Evolutionary conservation across 2,329 filamentous ascomycete species (phyloP).

Genomic region (Cladophialophora carrionii): DNA sequence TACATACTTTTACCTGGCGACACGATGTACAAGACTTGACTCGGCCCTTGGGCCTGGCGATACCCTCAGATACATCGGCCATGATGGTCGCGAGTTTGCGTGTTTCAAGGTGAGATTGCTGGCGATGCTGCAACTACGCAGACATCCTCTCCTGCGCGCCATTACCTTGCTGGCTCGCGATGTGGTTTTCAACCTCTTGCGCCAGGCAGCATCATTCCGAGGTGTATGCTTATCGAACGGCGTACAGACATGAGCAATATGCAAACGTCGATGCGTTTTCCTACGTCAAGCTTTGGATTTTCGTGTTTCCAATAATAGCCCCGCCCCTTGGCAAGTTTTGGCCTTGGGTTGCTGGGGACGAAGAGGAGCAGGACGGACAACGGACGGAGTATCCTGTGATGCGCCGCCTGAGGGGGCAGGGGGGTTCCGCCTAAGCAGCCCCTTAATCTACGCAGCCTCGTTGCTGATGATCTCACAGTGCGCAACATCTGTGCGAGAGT

Average conservation of each 20-base stretch:
- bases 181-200: constrained; percentile 4
- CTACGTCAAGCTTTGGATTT: background rate
- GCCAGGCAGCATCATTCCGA: constrained; percentile 1
- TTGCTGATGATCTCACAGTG: background rate
- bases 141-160: constrained; percentile 2
- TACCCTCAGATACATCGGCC: constrained; percentile 2
- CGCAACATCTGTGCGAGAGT: background rate
- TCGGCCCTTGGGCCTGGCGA: constrained; percentile 6
- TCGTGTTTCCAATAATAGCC: constrained; percentile 6
- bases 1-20: constrained; percentile 19
- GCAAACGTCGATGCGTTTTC: background rate
- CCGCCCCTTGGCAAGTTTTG: constrained; percentile 4
- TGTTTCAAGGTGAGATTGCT: background rate
- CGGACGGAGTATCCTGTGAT: background rate
- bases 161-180: background rate
- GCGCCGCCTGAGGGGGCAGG: no score
- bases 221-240: background rate
- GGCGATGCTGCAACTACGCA: background rate
- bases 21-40: constrained; percentile 22
- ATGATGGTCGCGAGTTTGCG: background rate
- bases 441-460: background rate
- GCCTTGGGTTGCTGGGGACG: background rate
- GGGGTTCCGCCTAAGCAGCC: background rate
- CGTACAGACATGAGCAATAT: background rate
- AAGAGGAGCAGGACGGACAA: no score